Percentiles rank a stretch among this genome's conserved stretches.
Evolutionary conservation across 208 protist genomes (phyloP).

Genomic region (Wallacemonas sp.): DNA sequence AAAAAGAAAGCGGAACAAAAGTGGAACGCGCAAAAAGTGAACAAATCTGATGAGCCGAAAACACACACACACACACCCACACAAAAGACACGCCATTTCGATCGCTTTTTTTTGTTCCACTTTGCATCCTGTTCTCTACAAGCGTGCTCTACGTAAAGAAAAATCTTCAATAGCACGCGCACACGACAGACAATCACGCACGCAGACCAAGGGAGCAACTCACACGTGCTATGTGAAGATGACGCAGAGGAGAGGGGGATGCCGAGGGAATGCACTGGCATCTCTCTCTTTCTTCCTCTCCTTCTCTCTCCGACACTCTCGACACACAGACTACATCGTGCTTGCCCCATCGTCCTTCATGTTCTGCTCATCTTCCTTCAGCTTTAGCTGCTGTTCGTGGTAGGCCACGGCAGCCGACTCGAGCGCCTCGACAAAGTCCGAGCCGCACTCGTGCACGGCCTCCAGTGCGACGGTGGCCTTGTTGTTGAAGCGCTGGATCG

Average conservation of each 20-base stretch:
- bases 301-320: too few species aligned
- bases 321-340: too few species aligned
- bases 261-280: not conserved
- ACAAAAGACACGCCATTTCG: too few species aligned
- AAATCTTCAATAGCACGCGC: not conserved
- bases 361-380: not conserved
- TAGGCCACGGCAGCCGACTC: conserved; percentile 3
- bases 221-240: too few species aligned
- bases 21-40: too few species aligned
- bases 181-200: too few species aligned
- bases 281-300: not conserved
- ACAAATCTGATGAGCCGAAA: too few species aligned
- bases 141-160: not conserved
- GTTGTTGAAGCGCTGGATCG: conserved; percentile 43
- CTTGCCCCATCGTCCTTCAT: too few species aligned
- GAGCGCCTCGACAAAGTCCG: conserved; percentile 14
- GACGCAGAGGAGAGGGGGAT: not conserved
- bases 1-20: not conserved
- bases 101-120: conserved; percentile 4
- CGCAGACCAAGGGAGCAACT: too few species aligned
- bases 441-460: conserved; percentile 18
- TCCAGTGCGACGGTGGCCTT: conserved; percentile 37
- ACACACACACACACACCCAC: too few species aligned
- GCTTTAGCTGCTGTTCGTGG: conserved; percentile 3
- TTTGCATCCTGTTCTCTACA: not conserved